Evolutionary conservation across 768 basidiomycete genomes (phyloP).

Genomic region (Russula sp.): DNA sequence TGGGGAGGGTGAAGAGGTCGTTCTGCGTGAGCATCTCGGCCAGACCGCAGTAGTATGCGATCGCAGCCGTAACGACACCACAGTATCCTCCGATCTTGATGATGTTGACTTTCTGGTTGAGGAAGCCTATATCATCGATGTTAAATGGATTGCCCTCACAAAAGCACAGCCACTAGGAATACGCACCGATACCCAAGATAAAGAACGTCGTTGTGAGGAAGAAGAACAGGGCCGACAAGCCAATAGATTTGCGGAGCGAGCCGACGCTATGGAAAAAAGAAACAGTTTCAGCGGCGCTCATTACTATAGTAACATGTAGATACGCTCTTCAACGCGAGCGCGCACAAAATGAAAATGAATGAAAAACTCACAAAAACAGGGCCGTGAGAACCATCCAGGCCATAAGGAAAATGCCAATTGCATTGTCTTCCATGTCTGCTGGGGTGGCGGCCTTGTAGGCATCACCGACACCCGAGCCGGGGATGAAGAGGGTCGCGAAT

Average conservation of each 20-base stretch:
- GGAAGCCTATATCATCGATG: background rate
- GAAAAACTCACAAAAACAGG: conserved; percentile 55
- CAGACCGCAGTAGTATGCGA: conserved; percentile 48
- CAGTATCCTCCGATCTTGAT: conserved; percentile 45
- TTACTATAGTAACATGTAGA: background rate
- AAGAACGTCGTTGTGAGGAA: conserved; percentile 55
- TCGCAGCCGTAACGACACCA: conserved; percentile 46
- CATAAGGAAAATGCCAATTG: conserved; percentile 70
- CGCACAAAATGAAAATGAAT: background rate
- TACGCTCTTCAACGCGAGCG: background rate
- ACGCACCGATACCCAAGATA: conserved; percentile 44
- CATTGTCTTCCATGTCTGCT: conserved; percentile 45
- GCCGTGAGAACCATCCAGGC: conserved; percentile 73
- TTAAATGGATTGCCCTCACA: background rate
- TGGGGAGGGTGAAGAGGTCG: conserved; percentile 42
- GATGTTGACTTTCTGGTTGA: conserved; percentile 10
- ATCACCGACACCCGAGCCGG: conserved; percentile 56
- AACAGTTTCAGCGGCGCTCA: background rate
- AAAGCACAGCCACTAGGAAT: background rate
- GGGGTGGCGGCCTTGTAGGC: conserved; percentile 44
- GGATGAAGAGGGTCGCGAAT: conserved; percentile 69
- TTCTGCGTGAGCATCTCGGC: conserved; percentile 42
- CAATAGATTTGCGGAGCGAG: conserved; percentile 50
- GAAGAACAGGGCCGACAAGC: conserved; percentile 49
- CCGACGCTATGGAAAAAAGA: conserved; percentile 41